Percentiles rank a stretch among this genome's conserved stretches.
Evolutionary conservation across 2,329 filamentous ascomycete species (phyloP).

Genomic region (Pestalotiopsis sp.): DNA sequence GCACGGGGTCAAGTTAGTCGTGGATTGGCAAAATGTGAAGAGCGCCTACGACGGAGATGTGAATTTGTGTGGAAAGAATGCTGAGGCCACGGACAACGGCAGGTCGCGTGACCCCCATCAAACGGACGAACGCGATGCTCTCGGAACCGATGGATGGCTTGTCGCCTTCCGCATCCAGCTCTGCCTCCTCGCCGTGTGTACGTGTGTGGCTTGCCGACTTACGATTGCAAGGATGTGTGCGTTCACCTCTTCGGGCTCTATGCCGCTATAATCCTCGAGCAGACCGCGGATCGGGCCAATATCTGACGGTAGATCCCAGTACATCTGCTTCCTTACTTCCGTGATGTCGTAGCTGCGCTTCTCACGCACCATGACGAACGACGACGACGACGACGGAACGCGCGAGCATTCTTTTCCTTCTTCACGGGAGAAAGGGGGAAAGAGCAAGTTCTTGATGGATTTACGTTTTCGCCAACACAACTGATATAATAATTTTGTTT

Average conservation of each 20-base stretch:
- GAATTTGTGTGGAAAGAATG: no score
- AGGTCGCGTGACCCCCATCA: no score
- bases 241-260: constrained; percentile 28
- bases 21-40: not conserved
- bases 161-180: not conserved
- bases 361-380: not conserved
- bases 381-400: not conserved
- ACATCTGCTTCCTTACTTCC: constrained; percentile 13
- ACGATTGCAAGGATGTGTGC: constrained; percentile 31
- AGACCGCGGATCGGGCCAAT: constrained; percentile 26
- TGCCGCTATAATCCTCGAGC: constrained; percentile 30
- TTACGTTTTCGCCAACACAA: not conserved
- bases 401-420: not conserved
- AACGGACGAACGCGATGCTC: no score
- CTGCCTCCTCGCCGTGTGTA: not conserved
- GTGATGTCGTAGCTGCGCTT: constrained; percentile 8
- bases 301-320: constrained; percentile 26
- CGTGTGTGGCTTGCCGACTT: not conserved
- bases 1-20: not conserved
- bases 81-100: no score
- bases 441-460: not conserved
- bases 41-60: not conserved
- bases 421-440: not conserved
- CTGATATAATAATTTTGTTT: constrained; percentile 3
- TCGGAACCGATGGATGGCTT: no score